Evolutionary conservation across 2,329 filamentous ascomycete species (phyloP).

Genomic region (Coniochaeta ligniaria): DNA sequence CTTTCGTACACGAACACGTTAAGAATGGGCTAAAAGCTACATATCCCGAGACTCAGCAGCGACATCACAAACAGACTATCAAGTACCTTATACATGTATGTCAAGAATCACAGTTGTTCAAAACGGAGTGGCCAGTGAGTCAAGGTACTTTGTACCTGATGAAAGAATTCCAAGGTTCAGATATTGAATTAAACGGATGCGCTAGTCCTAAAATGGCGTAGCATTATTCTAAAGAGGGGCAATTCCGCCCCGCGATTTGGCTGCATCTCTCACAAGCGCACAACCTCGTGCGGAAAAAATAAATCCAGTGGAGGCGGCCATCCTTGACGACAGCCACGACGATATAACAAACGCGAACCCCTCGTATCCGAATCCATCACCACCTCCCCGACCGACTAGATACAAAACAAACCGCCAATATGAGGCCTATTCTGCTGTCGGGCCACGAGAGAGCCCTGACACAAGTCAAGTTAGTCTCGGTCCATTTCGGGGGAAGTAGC

Average conservation of each 20-base stretch:
- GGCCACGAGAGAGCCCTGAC: conserved; percentile 96
- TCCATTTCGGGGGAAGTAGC: neutral
- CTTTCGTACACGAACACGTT: too few relatives aligned
- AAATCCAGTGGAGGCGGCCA: neutral
- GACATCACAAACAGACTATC: too few relatives aligned
- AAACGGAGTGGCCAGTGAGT: neutral
- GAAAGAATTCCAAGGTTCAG: neutral
- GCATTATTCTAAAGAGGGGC: neutral
- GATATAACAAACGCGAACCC: neutral
- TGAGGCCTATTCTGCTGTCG: conserved; percentile 94
- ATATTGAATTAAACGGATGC: neutral
- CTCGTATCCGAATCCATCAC: neutral
- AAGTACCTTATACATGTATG: too few relatives aligned
- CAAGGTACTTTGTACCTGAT: neutral
- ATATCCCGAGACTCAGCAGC: too few relatives aligned
- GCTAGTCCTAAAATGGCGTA: neutral
- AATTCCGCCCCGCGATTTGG: conserved; percentile 2
- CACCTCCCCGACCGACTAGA: conserved; percentile 7
- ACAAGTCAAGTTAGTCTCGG: conserved; percentile 68
- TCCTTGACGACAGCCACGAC: neutral
- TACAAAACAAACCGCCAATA: conserved; percentile 41
- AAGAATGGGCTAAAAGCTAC: too few relatives aligned
- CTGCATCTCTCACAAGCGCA: neutral
- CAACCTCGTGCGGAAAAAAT: conserved; percentile 1
- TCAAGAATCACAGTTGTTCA: neutral